Base-by-base conservation (phyloP, 306 rosid species). In the Hippophae gyantsensis region DNA sequence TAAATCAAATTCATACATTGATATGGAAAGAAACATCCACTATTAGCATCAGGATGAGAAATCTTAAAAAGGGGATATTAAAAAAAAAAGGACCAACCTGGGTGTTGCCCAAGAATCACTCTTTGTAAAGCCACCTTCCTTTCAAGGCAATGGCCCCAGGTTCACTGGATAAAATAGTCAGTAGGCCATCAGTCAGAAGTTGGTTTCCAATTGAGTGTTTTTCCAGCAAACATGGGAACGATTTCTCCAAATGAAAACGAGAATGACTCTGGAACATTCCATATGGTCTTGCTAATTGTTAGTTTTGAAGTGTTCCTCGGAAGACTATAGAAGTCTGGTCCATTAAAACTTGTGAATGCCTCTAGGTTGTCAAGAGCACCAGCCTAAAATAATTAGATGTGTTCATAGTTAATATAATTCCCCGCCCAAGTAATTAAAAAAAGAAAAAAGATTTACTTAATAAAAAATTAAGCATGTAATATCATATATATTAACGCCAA, bases 311-410 rank as follows among this genome's bases (percentile, higher is more conserved):
- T 69, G 81, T 84, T 90, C 72, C 95, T 69, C 13, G 97, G 94
- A 57, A 90, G 85, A 40, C 95, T 87, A 69, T 90, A 90, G 75
- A 90, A 90, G 76, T 90, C 97, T n/a, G 95, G 90, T 58, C 95
- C 97, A 72, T 87, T 90, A 44, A 90, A 90, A 78, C 97, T 87
- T 63, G 94, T 76, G 74, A 90, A 90, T 43, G 95, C 90, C 73
- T 90, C 97, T 67, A 90, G 76, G 77, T 84, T 87, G 74, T 82
- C 90, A 2, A 90, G 85, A 43, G 88, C 95, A 63, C 89, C 94
- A 38, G 84, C 94, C 97, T 90, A 53, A 55, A 70, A 58, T 13
- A 56, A 58, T 51, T 10, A 64, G 42, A 42, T 42, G 10, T 27
- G 2, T 50, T 11, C 6, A 54, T 7, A 11, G 23, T 55, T 52